Evolutionary conservation across 2,329 filamentous ascomycete genomes (phyloP).

Genomic region (Microdochium trichocladiopsis): DNA sequence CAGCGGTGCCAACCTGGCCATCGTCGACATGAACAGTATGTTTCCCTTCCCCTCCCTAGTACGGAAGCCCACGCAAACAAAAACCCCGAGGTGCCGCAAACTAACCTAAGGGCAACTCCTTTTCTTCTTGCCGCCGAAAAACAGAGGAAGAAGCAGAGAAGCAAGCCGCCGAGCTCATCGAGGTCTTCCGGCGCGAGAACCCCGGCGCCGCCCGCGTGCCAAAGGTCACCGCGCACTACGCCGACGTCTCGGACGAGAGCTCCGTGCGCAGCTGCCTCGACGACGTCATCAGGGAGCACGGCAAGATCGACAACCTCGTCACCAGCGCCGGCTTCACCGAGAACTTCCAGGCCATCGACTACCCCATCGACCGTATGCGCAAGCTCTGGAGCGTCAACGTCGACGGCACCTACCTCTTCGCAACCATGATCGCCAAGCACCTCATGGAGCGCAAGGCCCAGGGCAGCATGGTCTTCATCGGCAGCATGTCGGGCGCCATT

Average conservation of each 20-base stretch:
- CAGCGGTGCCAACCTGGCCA: constrained; percentile 80
- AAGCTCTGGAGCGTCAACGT: constrained; percentile 96
- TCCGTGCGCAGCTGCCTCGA: constrained; percentile 70
- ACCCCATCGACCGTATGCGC: constrained; percentile 84
- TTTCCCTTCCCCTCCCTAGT: constrained; percentile 8
- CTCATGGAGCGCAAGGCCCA: constrained; percentile 72
- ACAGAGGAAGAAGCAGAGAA: constrained; percentile 76
- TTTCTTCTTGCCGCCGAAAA: constrained; percentile 7
- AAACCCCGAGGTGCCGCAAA: background rate
- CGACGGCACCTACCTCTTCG: constrained; percentile 84
- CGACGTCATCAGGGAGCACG: constrained; percentile 64
- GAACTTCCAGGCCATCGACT: constrained; percentile 87
- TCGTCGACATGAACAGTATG: constrained; percentile 89
- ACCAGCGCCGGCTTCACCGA: constrained; percentile 96
- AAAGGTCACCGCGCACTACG: constrained; percentile 82
- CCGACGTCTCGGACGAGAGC: constrained; percentile 74
- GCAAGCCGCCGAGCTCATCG: constrained; percentile 67
- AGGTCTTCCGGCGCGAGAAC: constrained; percentile 73
- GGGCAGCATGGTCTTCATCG: constrained; percentile 90
- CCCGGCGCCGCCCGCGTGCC: constrained; percentile 66
- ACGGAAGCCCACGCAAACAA: constrained; percentile 1
- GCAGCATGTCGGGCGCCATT: constrained; percentile 88
- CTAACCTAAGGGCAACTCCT: background rate
- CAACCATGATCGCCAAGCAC: constrained; percentile 77
- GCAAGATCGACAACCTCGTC: constrained; percentile 84